These are phyloP conservation scores for Pyronema omphalodes DNA, from an alignment of 495 filamentous ascomycete species.

Conservation along the genomic window DNA sequence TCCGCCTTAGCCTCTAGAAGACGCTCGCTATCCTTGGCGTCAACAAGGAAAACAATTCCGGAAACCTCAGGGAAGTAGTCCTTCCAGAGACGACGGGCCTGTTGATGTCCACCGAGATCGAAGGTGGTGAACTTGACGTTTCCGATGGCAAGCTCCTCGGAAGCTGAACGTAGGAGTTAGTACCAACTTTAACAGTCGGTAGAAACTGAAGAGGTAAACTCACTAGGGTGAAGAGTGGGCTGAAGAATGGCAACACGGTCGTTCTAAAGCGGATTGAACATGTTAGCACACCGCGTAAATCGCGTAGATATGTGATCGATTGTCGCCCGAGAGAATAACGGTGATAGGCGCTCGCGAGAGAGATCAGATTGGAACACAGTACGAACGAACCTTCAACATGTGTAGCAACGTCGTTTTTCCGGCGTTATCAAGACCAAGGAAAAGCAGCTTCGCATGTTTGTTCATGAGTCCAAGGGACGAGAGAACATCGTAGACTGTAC, in stretches of 20 bases:
- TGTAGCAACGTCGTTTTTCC: conserved; percentile 89
- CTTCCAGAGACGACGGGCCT: conserved; percentile 93
- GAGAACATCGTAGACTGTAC: conserved; percentile 76
- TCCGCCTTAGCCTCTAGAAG: conserved; percentile 88
- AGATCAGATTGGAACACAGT: background rate
- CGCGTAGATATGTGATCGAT: background rate
- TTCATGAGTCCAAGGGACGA: conserved; percentile 79
- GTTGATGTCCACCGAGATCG: conserved; percentile 90
- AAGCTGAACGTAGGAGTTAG: conserved; percentile 37
- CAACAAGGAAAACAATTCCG: conserved; percentile 94
- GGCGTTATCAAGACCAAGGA: conserved; percentile 90
- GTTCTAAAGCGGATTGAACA: conserved; percentile 35
- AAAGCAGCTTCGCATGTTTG: conserved; percentile 90
- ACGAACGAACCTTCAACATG: conserved; percentile 68
- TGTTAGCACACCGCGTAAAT: background rate
- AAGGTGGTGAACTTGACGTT: conserved; percentile 96
- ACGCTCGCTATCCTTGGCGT: conserved; percentile 89
- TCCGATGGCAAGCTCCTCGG: conserved; percentile 89
- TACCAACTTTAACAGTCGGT: background rate
- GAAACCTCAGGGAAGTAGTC: conserved; percentile 98
- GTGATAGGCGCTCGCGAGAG: background rate
- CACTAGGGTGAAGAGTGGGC: conserved; percentile 78
- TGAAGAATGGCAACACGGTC: conserved; percentile 85
- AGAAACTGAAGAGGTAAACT: conserved; percentile 22
- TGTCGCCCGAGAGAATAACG: background rate